Percentiles rank a stretch among this genome's conserved stretches.
Evolutionary conservation across 257 asterid species (phyloP).

Genomic region (Capsicum chinense): DNA sequence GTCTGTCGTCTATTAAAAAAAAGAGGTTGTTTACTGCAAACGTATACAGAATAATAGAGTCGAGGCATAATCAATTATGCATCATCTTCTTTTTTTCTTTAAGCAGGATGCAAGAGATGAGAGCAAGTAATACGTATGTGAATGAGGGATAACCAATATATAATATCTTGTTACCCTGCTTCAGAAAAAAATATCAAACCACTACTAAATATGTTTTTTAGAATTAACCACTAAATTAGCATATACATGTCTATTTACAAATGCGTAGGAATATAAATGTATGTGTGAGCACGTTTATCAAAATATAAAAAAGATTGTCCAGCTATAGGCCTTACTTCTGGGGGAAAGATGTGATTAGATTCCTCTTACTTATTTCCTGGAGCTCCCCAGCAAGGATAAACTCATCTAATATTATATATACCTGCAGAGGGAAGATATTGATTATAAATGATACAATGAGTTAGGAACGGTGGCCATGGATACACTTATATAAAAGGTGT

Average conservation of each 20-base stretch:
- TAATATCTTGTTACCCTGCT: not conserved
- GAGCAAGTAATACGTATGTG: too few relatives aligned
- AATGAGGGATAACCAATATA: not conserved
- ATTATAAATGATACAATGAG: conserved; percentile 25
- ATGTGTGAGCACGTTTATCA: not conserved
- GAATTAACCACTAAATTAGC: not conserved
- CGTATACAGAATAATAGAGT: too few relatives aligned
- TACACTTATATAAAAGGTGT: too few relatives aligned
- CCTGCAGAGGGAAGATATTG: conserved; percentile 45
- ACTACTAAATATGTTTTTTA: not conserved
- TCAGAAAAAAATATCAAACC: not conserved
- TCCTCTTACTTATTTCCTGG: conserved; percentile 98
- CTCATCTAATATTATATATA: conserved; percentile 90
- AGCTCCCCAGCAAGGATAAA: conserved; percentile 98
- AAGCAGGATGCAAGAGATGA: too few relatives aligned
- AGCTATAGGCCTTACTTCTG: not conserved
- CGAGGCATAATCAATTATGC: too few relatives aligned
- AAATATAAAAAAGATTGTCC: not conserved
- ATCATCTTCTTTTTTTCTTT: too few relatives aligned
- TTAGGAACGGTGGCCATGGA: not conserved
- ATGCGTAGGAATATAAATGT: not conserved
- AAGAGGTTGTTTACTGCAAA: too few relatives aligned
- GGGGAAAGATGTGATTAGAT: not conserved
- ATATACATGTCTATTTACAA: not conserved
- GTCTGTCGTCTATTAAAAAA: too few relatives aligned